phyloP scores from a whole-genome alignment of 805 yeast species.

The Candida maesae region DNA sequence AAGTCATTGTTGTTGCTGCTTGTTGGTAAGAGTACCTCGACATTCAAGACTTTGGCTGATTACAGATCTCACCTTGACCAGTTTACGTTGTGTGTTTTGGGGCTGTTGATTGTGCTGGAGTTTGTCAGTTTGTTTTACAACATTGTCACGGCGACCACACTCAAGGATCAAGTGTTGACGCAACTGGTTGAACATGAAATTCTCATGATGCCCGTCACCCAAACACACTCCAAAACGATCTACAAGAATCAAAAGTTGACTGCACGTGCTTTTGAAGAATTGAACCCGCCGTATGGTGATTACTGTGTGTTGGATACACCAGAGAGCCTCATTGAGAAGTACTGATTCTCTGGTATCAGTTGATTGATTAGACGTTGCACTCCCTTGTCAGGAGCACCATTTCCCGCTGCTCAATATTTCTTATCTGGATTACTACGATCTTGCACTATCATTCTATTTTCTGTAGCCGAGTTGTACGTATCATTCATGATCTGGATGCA shows the following conservation, averaged over 20 bases:
- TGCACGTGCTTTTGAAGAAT: too few relatives aligned
- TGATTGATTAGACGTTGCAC: too few relatives aligned
- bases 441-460: too few relatives aligned
- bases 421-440: too few relatives aligned
- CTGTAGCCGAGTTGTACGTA: too few relatives aligned
- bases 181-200: neutral
- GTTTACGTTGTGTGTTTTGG: constrained; percentile 11
- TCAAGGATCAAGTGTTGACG: neutral
- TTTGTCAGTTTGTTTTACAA: constrained; percentile 10
- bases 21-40: constrained; percentile 3
- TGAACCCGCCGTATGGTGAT: neutral
- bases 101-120: constrained; percentile 6
- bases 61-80: constrained; percentile 7
- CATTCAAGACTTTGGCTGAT: constrained; percentile 4
- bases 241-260: too few relatives aligned
- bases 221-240: neutral
- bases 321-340: neutral
- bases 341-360: too few relatives aligned
- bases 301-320: neutral
- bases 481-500: too few relatives aligned
- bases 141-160: neutral
- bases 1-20: constrained; percentile 7
- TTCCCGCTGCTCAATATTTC: too few relatives aligned
- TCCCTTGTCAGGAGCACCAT: too few relatives aligned
- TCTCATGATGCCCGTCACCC: neutral